phyloP scores from a whole-genome alignment of 495 filamentous ascomycete species.

The Aspergillus taichungensis region DNA sequence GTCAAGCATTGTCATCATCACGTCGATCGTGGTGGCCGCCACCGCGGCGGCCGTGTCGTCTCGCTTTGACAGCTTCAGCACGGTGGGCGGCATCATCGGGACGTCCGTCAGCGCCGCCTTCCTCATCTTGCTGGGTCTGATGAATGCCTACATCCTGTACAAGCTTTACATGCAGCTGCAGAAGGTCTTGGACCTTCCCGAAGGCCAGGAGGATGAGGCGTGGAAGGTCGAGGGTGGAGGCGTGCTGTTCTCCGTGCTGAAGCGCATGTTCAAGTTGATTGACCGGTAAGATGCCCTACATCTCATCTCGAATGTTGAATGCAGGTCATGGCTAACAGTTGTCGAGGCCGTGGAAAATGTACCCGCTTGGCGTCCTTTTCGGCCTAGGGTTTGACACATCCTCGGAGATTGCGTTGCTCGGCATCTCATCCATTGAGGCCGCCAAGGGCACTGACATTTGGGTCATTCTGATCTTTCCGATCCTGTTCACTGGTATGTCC shows the following conservation, averaged over 20 bases:
- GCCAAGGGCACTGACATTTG: slow-evolving; percentile 81
- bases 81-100: slow-evolving; percentile 74
- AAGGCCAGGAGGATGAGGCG: slow-evolving; percentile 44
- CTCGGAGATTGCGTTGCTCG: slow-evolving; percentile 84
- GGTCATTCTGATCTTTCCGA: slow-evolving; percentile 88
- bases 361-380: slow-evolving; percentile 82
- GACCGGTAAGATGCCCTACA: slow-evolving; percentile 51
- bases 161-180: slow-evolving; percentile 61
- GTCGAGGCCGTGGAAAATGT: slow-evolving; percentile 85
- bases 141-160: slow-evolving; percentile 78
- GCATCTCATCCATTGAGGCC: slow-evolving; percentile 80
- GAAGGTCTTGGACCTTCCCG: slow-evolving; percentile 43
- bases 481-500: slow-evolving; percentile 72
- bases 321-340: not conserved
- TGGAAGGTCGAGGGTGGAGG: slow-evolving; percentile 72
- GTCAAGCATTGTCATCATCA: slow-evolving; percentile 71
- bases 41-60: slow-evolving; percentile 74
- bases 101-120: slow-evolving; percentile 77
- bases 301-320: not conserved
- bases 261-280: slow-evolving; percentile 71
- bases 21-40: slow-evolving; percentile 83
- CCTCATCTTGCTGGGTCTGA: slow-evolving; percentile 69
- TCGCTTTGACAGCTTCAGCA: slow-evolving; percentile 69
- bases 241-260: slow-evolving; percentile 60
- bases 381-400: slow-evolving; percentile 95